Conservation (phyloP, 192 early-diverging fungal species). For the Cetraspora pellucida region DNA sequence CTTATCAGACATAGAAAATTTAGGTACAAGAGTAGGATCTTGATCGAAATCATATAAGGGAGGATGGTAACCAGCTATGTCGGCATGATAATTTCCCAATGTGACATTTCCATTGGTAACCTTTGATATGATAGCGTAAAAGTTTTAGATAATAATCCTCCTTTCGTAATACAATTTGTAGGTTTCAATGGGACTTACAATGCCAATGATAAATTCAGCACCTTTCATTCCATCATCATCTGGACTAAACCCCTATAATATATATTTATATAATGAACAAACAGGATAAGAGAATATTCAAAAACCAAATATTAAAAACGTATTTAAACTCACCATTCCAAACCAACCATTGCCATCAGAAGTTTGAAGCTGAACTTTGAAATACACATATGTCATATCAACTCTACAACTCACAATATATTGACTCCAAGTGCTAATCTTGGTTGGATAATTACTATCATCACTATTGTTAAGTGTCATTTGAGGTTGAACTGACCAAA, state of each 20-base stretch:
- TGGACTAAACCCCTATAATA: constrained; percentile 9
- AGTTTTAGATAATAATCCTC: neutral
- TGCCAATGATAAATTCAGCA: constrained; percentile 14
- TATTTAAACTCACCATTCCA: constrained; percentile 20
- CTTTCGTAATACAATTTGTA: neutral
- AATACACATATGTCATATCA: neutral
- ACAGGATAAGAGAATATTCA: too few relatives aligned
- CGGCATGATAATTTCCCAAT: constrained; percentile 4
- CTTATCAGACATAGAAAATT: too few relatives aligned
- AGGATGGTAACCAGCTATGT: neutral
- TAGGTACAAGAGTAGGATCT: neutral
- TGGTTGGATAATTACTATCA: neutral
- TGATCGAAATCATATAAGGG: neutral
- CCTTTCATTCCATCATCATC: constrained; percentile 10
- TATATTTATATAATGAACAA: too few relatives aligned
- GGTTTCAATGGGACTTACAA: neutral
- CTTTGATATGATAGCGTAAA: neutral
- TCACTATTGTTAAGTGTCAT: neutral
- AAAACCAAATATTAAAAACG: too few relatives aligned
- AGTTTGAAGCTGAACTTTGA: neutral
- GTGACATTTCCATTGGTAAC: constrained; percentile 5
- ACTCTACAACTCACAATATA: neutral
- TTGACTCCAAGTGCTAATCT: neutral
- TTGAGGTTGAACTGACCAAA: constrained; percentile 15
- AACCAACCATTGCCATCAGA: constrained; percentile 11